These are phyloP conservation scores for Fraxinus xanthoxyloides DNA, from an alignment of 305 asterid species.

Conservation along the genomic window DNA sequence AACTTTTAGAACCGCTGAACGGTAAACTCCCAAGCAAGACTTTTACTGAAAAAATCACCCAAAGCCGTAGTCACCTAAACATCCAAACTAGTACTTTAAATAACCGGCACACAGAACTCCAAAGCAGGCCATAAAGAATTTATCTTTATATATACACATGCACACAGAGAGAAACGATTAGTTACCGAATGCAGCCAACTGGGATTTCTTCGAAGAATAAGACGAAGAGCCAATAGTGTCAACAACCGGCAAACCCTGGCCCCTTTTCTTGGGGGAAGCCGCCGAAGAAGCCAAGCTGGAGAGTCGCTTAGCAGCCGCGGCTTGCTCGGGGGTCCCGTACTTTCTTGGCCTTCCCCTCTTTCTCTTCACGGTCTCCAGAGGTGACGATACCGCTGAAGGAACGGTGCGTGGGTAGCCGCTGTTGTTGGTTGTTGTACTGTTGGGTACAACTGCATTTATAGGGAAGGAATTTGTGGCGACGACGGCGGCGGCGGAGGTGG, in stretches of 20 bases:
- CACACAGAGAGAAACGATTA: background rate
- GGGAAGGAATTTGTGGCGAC: conserved; percentile 15
- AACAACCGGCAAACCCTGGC: conserved; percentile 20
- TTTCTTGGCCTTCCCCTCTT: conserved; percentile 66
- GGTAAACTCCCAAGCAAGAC: background rate
- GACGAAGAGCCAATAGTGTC: conserved; percentile 11
- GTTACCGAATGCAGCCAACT: conserved; percentile 39
- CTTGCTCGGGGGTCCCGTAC: conserved; percentile 56
- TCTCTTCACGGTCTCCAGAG: conserved; percentile 40
- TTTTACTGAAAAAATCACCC: background rate
- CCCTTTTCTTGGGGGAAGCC: conserved; percentile 35
- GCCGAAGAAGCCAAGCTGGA: conserved; percentile 23
- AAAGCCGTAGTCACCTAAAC: background rate
- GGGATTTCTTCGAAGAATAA: conserved; percentile 38
- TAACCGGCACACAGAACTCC: background rate
- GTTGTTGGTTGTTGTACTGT: conserved; percentile 11
- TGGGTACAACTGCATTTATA: conserved; percentile 34
- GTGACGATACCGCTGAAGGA: conserved; percentile 41
- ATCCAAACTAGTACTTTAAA: background rate
- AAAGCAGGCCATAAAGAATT: background rate
- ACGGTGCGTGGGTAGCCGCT: conserved; percentile 29
- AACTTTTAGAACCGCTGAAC: background rate
- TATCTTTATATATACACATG: background rate
- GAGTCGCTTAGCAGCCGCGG: conserved; percentile 60
- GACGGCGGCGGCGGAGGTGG: conserved; percentile 7